Evolutionary conservation across 768 basidiomycete species (phyloP), one percentile per base, ranked within the genome.

Genomic region (Macrolepiota albuminosa): DNA sequence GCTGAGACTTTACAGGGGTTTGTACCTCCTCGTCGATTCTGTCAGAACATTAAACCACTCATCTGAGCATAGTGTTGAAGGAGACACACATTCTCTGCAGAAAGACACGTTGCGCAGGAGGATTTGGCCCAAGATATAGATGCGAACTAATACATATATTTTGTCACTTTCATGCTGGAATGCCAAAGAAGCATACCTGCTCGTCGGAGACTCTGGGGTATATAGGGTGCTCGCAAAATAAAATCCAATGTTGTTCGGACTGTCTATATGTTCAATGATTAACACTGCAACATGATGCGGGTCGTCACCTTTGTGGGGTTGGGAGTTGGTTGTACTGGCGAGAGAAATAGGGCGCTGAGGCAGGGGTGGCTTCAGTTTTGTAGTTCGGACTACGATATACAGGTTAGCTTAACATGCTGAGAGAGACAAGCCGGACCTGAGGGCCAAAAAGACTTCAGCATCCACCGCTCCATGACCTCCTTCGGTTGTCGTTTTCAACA

Each of bases 251-350:
- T 69, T 72, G 39, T 67, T 68, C 34, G 72, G 71, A 57, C 73
- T 75, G 50, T 11, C 56, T 43, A 37, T 10, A 24, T 8, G 14
- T n/a, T 16, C 54, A 16, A 42, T 26, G 26, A 48, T 39, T 6
- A 58, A 37, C 33, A 3, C 3, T 54, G 9, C n/a, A 26, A 34
- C 14, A 46, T 47, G 33, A 54, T 1, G 47, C 24, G 21, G 21
- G 43, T 43, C 37, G 51, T 29, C 11, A 65, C 65, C 65, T 67
- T 52, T 75, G 75, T 24, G 75, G 75, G 24, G 75, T 77, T 33
- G 75, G 75, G 39, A 77, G 65, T 56, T 76, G 75, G 39, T 62
- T 71, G 59, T 68, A 70, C 40, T 65, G 68, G 39, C 65, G 69
- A 16, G 68, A 52, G 18, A 69, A 59, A 57, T 69, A 70, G 4